Evolutionary conservation across 1,284 basidiomycete genomes (phyloP).

Genomic region (Inonotus hispidus): DNA sequence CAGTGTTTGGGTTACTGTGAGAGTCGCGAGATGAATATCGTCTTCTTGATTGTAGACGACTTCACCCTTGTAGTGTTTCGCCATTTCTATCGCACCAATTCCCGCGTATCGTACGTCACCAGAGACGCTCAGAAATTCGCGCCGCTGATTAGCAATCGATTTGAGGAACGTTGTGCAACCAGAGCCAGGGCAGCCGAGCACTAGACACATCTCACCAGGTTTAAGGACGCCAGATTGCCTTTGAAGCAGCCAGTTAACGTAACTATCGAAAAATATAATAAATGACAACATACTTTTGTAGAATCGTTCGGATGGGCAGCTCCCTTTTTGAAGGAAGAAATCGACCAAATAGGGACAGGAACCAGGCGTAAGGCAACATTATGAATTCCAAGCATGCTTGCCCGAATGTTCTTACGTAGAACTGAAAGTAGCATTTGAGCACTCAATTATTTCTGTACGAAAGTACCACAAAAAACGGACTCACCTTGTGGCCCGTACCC

Average conservation of each 20-base stretch:
- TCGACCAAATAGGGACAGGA: constrained; percentile 45
- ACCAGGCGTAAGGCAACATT: constrained; percentile 45
- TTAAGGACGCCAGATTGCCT: constrained; percentile 73
- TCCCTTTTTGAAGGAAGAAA: constrained; percentile 52
- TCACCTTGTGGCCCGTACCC: constrained; percentile 53
- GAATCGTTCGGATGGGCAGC: constrained; percentile 48
- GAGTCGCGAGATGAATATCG: constrained; percentile 72
- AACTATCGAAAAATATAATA: neutral
- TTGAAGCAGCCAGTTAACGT: constrained; percentile 31
- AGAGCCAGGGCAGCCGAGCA: constrained; percentile 79
- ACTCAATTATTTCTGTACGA: neutral
- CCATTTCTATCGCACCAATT: constrained; percentile 61
- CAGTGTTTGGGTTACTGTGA: constrained; percentile 72
- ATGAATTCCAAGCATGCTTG: constrained; percentile 57
- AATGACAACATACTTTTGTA: constrained; percentile 54
- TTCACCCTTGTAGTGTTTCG: constrained; percentile 71
- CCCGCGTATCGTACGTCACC: constrained; percentile 76
- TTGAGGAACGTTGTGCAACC: constrained; percentile 82
- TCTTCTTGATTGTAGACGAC: constrained; percentile 83
- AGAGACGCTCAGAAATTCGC: constrained; percentile 50
- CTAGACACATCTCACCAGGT: constrained; percentile 61
- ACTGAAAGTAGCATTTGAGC: constrained; percentile 24
- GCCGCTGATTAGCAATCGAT: constrained; percentile 65
- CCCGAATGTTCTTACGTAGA: constrained; percentile 62
- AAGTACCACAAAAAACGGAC: constrained; percentile 15